Base-by-base conservation (phyloP, 2,329 filamentous ascomycete genomes). In the Neoarthrinium moseri region DNA sequence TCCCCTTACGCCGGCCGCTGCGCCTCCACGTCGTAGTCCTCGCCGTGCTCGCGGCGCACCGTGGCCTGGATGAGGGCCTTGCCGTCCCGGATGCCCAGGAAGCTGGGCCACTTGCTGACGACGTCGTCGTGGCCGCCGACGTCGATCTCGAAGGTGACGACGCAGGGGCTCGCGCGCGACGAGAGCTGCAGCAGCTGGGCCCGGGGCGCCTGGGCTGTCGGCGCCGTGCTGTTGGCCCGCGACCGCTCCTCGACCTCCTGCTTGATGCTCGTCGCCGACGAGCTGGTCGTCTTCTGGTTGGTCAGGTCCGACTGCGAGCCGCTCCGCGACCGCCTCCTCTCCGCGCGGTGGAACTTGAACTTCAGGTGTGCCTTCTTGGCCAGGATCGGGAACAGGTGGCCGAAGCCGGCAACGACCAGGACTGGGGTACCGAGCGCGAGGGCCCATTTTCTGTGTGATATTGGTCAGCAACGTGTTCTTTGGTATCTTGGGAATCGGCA, bases 401-500 rank as follows among this genome's bases (percentile, higher is more conserved):
- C 70, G 34, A 80, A 53, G 1, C 76, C 77, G 5, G 77, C 79
- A 40, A 81, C 76, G 22, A 83, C 78, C 7, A 83, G 67, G 2
- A 83, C 77, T 0, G 80, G 80, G 0, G 80, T 83, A 6, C 80
- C 80, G 11, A 83, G 59, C 11, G 79, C 80, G 6, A 83, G 71
- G 2, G 75, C 78, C 79, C 79, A 83, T 8, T 55, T 45, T 6
- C 56, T 59, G 43, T 23, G 8, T 22, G 11, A n/a, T n/a, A n/a
- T n/a, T n/a, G n/a, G n/a, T n/a, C n/a, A n/a, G n/a, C n/a, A n/a
- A n/a, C n/a, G n/a, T n/a, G n/a, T n/a, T n/a, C n/a, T n/a, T 38
- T 10, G 32, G 48, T 13, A 45, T 29, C 5, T 43, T 27, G 7
- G 7, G 12, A 40, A 17, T 5, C n/a, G n/a, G n/a, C n/a, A 29